Conservation (phyloP, 805 yeast genomes). For the Candida insectalens region DNA sequence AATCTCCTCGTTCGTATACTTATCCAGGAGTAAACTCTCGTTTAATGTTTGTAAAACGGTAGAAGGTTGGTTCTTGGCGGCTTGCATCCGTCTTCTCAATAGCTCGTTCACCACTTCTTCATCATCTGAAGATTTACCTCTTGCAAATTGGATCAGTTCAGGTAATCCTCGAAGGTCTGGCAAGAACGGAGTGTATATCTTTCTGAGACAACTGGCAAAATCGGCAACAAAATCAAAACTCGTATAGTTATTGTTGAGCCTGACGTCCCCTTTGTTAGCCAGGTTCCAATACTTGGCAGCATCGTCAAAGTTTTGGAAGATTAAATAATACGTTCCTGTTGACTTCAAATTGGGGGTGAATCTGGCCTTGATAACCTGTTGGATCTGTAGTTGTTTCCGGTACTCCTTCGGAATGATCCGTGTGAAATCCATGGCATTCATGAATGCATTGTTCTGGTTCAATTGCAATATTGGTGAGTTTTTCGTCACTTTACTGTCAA, state of each 20-base stretch:
- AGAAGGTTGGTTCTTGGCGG: background rate
- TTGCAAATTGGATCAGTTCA: constrained; percentile 1
- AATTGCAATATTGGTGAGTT: background rate
- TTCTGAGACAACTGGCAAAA: constrained; percentile 28
- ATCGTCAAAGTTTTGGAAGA: constrained; percentile 32
- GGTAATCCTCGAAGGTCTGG: constrained; percentile 11
- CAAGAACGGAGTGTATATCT: constrained; percentile 13
- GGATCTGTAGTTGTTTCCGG: constrained; percentile 10
- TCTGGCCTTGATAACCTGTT: constrained; percentile 40
- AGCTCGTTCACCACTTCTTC: background rate
- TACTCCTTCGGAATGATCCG: background rate
- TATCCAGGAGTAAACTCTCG: background rate
- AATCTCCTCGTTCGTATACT: constrained; percentile 1
- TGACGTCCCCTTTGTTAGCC: constrained; percentile 30
- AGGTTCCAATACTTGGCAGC: background rate
- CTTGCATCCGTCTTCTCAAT: background rate
- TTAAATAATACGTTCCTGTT: constrained; percentile 41
- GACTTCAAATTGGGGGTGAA: constrained; percentile 34
- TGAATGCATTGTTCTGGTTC: background rate
- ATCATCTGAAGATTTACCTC: background rate
- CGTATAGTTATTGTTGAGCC: constrained; percentile 40
- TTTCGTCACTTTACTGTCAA: background rate
- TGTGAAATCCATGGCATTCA: background rate
- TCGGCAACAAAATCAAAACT: constrained; percentile 22
- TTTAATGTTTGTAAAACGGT: background rate